Conservation (phyloP, 805 yeast species). For the Kazachstania martiniae region DNA sequence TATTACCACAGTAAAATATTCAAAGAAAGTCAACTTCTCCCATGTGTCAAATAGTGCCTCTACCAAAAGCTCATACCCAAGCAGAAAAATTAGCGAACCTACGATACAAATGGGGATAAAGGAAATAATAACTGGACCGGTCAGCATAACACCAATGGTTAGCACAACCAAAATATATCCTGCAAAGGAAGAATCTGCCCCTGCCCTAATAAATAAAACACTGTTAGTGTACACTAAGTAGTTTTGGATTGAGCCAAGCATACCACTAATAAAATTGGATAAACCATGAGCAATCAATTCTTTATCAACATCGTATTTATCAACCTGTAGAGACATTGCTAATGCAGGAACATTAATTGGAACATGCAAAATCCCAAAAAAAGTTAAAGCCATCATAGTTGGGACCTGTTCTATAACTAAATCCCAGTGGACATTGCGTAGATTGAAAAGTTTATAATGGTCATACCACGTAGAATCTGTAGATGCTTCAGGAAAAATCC, state of each 20-base stretch:
- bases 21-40: conserved; percentile 64
- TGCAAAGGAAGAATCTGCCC: conserved; percentile 82
- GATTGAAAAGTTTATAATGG: conserved; percentile 65
- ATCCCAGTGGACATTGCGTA: conserved; percentile 64
- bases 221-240: conserved; percentile 92
- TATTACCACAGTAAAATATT: conserved; percentile 71
- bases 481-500: conserved; percentile 55
- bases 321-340: conserved; percentile 82
- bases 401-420: conserved; percentile 64
- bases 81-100: conserved; percentile 78
- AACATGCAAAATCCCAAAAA: conserved; percentile 91
- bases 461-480: conserved; percentile 82
- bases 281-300: conserved; percentile 93
- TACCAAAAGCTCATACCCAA: conserved; percentile 81
- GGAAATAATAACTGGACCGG: conserved; percentile 90
- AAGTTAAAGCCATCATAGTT: conserved; percentile 89
- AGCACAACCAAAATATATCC: conserved; percentile 83
- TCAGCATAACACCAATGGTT: conserved; percentile 68
- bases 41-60: conserved; percentile 82
- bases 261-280: conserved; percentile 77
- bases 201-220: conserved; percentile 83
- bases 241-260: conserved; percentile 82
- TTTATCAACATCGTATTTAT: conserved; percentile 74
- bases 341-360: conserved; percentile 97
- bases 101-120: conserved; percentile 93